These are phyloP conservation scores for Termitomyces titanicus DNA, from an alignment of 768 basidiomycete species.

Conservation along the genomic window DNA sequence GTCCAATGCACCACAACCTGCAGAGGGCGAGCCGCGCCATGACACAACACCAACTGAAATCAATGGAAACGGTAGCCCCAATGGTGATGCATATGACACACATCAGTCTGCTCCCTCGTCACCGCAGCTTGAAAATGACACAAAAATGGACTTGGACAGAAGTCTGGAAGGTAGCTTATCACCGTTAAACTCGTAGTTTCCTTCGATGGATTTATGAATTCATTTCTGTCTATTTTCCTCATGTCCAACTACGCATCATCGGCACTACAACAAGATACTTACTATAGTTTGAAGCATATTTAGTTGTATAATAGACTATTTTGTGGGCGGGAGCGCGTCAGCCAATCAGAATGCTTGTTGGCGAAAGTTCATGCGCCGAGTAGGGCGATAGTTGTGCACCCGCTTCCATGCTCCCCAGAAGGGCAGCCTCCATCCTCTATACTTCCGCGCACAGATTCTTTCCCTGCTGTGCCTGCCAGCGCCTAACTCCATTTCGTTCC, in stretches of 20 bases:
- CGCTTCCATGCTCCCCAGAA: conserved; percentile 38
- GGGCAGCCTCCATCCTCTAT: conserved; percentile 38
- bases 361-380: too few species aligned
- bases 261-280: neutral
- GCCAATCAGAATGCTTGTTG: conserved; percentile 6
- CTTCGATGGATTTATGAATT: neutral
- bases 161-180: conserved; percentile 41
- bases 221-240: conserved; percentile 1
- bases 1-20: conserved; percentile 27
- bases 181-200: conserved; percentile 31
- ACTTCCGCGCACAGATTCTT: conserved; percentile 26
- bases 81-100: conserved; percentile 13
- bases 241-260: conserved; percentile 7
- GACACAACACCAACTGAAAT: conserved; percentile 3
- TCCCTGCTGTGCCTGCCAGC: conserved; percentile 20
- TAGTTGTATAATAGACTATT: neutral
- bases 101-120: conserved; percentile 1
- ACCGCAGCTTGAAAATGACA: conserved; percentile 11
- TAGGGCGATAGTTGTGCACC: neutral
- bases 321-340: neutral
- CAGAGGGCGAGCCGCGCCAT: conserved; percentile 14
- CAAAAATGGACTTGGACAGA: conserved; percentile 25
- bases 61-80: conserved; percentile 7
- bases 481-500: conserved; percentile 18
- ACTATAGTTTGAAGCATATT: neutral